A percentile compares a stretch with the other conserved stretches of the same genome.
Evolutionary conservation across 805 yeast species (phyloP).

Genomic region (Schwanniomyces pseudopolymorphus): DNA sequence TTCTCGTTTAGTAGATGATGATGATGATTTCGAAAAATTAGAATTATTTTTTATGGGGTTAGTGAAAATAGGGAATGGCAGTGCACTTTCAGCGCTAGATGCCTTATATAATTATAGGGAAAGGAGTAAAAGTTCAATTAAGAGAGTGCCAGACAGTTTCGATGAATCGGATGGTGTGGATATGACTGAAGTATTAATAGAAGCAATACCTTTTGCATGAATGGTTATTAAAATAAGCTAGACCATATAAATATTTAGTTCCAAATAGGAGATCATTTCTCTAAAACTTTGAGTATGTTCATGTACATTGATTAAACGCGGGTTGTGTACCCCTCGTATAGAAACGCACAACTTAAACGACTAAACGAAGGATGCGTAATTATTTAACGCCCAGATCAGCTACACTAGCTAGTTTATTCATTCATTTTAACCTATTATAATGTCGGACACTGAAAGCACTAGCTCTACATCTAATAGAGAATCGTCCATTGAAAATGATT

Average conservation of each 20-base stretch:
- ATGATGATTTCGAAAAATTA: slow-evolving; percentile 25
- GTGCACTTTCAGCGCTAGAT: slow-evolving; percentile 23
- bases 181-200: not conserved
- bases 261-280: not conserved
- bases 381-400: not conserved
- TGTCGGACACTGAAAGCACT: not conserved
- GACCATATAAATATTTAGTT: too few relatives aligned
- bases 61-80: slow-evolving; percentile 33
- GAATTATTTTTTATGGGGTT: slow-evolving; percentile 32
- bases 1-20: slow-evolving; percentile 19
- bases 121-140: not conserved
- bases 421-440: not conserved
- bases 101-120: slow-evolving; percentile 9
- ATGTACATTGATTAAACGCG: too few relatives aligned
- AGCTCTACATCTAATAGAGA: not conserved
- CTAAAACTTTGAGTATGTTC: too few relatives aligned
- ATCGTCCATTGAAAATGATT: not conserved
- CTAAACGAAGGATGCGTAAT: not conserved
- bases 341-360: not conserved
- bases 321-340: not conserved
- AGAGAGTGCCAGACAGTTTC: not conserved
- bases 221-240: too few relatives aligned
- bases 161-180: not conserved
- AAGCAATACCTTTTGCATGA: slow-evolving; percentile 3
- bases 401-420: not conserved